These are phyloP conservation scores for Pseudocercospora vitis DNA, from an alignment of 2,329 filamentous ascomycete species.

Conservation along the genomic window DNA sequence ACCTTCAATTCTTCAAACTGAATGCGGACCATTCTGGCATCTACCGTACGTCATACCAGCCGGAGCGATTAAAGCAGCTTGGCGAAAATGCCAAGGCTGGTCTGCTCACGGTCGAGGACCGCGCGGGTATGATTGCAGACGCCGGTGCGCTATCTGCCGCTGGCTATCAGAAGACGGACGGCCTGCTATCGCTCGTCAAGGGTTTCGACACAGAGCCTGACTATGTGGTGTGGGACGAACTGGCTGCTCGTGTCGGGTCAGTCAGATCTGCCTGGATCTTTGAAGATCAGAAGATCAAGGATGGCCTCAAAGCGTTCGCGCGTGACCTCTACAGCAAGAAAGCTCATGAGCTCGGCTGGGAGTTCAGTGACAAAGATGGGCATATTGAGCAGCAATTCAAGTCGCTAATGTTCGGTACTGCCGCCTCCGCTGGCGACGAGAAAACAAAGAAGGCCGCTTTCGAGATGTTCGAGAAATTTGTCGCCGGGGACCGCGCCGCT, in stretches of 20 bases:
- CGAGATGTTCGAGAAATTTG: slow-evolving; percentile 87
- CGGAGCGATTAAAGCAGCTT: slow-evolving; percentile 81
- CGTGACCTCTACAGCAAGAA: slow-evolving; percentile 73
- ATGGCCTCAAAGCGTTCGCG: slow-evolving; percentile 81
- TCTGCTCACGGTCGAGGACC: slow-evolving; percentile 81
- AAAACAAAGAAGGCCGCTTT: slow-evolving; percentile 75
- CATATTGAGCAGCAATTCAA: slow-evolving; percentile 96
- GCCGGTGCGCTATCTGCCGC: slow-evolving; percentile 85
- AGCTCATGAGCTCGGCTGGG: slow-evolving; percentile 85
- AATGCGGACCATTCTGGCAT: slow-evolving; percentile 93
- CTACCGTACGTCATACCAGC: slow-evolving; percentile 85
- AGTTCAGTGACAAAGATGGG: slow-evolving; percentile 78
- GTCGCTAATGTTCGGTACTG: slow-evolving; percentile 76
- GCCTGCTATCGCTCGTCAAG: slow-evolving; percentile 79
- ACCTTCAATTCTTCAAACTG: slow-evolving; percentile 89
- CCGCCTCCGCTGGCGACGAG: slow-evolving; percentile 78
- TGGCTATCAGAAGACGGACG: slow-evolving; percentile 91
- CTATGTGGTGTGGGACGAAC: slow-evolving; percentile 94
- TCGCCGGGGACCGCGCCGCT: slow-evolving; percentile 72
- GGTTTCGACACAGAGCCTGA: slow-evolving; percentile 78
- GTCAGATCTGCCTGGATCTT: slow-evolving; percentile 86
- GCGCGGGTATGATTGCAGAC: slow-evolving; percentile 86
- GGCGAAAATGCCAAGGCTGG: slow-evolving; percentile 81
- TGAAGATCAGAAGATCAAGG: slow-evolving; percentile 70
- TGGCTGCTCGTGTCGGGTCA: slow-evolving; percentile 73